Evolutionary conservation across 768 basidiomycete species (phyloP), one percentile per base, ranked within the genome.

Genomic region (Mycena venus): DNA sequence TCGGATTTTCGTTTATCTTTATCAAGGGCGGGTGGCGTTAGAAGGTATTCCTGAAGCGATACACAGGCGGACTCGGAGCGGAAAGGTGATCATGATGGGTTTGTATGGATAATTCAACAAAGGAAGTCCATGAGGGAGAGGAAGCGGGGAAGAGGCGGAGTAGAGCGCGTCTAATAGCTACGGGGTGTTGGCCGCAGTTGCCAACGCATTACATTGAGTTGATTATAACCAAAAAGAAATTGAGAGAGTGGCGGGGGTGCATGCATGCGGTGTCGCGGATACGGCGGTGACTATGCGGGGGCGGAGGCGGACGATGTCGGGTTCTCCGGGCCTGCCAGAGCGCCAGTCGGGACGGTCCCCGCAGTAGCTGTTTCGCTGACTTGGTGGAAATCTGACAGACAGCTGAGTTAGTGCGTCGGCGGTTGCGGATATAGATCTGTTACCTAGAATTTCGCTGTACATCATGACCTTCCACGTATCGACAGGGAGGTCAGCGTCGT

Each of bases 391-490:
- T 95, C 94, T 95, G 68, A 49, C 42, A 51, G 19, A 40, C 17
- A 32, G 0, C 53, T 65, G 25, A 65, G 73, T 56, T 5, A 42
- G 4, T 3, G 40, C 12, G 31, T 14, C 32, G 15, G 47, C 36
- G 32, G 10, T 74, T n/a, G 42, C 4, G 29, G 11, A n/a, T 55
- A 44, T 21, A 27, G 73, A 75, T 42, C 44, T 27, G 21, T n/a
- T 79, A 96, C 97, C 96, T 15, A 99, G 88, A 76, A 99, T 99
- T 85, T 99, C 98, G 79, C 93, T 95, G 88, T 99, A 99, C 98
- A 99, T 99, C 98, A 99, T 99, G 81, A 98, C 98, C 86, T 99
- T 99, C 98, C 98, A 99, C 1, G 96, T 98, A 80, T 99, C 98
- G 14, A 99, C 95, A 0, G 98, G 98, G 55, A 99, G 88, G 83